phyloP scores from a whole-genome alignment of 1,284 basidiomycete species.

The Leccinum griseonigrum region DNA sequence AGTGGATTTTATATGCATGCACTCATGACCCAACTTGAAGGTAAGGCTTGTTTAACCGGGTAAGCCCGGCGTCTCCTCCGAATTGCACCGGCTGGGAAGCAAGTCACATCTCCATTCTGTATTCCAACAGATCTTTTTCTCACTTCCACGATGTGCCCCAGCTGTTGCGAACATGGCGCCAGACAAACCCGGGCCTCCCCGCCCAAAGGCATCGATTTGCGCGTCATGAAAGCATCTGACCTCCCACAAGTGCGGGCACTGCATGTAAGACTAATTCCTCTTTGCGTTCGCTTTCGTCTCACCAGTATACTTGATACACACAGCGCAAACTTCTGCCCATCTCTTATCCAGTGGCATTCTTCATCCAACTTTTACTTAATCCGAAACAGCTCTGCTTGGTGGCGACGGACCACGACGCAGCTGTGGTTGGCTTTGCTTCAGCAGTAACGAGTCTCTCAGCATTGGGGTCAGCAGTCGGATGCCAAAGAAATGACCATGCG shows the following conservation, averaged over 20 bases:
- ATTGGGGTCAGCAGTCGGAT: slow-evolving; percentile 9
- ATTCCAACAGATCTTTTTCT: not conserved
- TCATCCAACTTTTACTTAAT: slow-evolving; percentile 51
- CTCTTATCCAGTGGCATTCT: slow-evolving; percentile 49
- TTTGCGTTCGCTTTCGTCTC: not conserved
- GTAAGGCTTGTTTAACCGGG: not conserved
- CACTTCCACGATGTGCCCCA: slow-evolving; percentile 13
- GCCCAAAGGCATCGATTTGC: slow-evolving; percentile 25
- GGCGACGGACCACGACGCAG: slow-evolving; percentile 35
- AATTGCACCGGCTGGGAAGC: slow-evolving; percentile 12
- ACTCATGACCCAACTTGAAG: not conserved
- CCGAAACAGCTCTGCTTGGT: slow-evolving; percentile 48
- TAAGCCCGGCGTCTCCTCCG: slow-evolving; percentile 10
- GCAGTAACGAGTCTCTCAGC: slow-evolving; percentile 37
- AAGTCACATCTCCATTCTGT: not conserved
- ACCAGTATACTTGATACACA: not conserved
- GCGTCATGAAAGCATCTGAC: slow-evolving; percentile 37
- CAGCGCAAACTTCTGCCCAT: slow-evolving; percentile 45
- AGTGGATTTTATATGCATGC: not conserved
- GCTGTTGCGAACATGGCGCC: not conserved
- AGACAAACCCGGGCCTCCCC: not conserved
- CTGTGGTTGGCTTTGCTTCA: slow-evolving; percentile 49
- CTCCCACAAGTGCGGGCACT: slow-evolving; percentile 41
- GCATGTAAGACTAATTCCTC: slow-evolving; percentile 37
- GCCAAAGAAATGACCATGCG: not conserved